These are phyloP conservation scores for Rhizopus microsporus DNA, from an alignment of 371 early-diverging fungal genomes.

Conservation along the genomic window DNA sequence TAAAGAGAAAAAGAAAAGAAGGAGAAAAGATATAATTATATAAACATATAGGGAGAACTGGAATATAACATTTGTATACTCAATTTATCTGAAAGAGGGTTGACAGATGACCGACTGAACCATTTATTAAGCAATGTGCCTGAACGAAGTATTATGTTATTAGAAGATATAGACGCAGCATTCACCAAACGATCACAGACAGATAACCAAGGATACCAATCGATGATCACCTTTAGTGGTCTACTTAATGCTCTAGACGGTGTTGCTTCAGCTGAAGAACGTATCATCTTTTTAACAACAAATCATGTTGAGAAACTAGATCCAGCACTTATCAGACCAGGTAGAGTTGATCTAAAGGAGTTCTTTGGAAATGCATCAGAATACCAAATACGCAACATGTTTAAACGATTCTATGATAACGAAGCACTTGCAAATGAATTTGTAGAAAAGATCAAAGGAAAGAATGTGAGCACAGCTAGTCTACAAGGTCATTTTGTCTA, in stretches of 20 bases:
- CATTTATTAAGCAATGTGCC: slow-evolving; percentile 94
- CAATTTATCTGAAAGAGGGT: slow-evolving; percentile 90
- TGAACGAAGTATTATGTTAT: slow-evolving; percentile 92
- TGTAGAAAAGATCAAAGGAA: slow-evolving; percentile 55
- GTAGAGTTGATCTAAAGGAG: slow-evolving; percentile 95
- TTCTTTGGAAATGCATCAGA: slow-evolving; percentile 85
- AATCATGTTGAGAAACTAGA: slow-evolving; percentile 97
- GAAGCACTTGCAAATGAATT: slow-evolving; percentile 69
- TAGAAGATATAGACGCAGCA: slow-evolving; percentile 99
- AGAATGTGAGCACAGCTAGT: slow-evolving; percentile 77
- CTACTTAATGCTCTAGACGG: slow-evolving; percentile 99
- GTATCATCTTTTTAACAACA: slow-evolving; percentile 99
- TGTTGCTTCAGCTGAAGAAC: slow-evolving; percentile 97
- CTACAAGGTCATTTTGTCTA: slow-evolving; percentile 96
- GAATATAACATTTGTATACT: slow-evolving; percentile 98
- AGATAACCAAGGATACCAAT: slow-evolving; percentile 75
- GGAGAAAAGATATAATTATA: not conserved
- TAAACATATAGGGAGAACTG: slow-evolving; percentile 67
- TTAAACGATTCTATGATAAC: slow-evolving; percentile 83
- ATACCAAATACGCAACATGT: slow-evolving; percentile 82
- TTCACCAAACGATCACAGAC: slow-evolving; percentile 73
- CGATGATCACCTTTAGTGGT: slow-evolving; percentile 98
- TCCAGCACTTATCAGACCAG: slow-evolving; percentile 97
- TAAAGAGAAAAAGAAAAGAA: not conserved
- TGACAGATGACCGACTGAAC: slow-evolving; percentile 96